These are phyloP conservation scores for Coelastrella sp. DNA, from an alignment of 139 green algal species.

Conservation along the genomic window DNA sequence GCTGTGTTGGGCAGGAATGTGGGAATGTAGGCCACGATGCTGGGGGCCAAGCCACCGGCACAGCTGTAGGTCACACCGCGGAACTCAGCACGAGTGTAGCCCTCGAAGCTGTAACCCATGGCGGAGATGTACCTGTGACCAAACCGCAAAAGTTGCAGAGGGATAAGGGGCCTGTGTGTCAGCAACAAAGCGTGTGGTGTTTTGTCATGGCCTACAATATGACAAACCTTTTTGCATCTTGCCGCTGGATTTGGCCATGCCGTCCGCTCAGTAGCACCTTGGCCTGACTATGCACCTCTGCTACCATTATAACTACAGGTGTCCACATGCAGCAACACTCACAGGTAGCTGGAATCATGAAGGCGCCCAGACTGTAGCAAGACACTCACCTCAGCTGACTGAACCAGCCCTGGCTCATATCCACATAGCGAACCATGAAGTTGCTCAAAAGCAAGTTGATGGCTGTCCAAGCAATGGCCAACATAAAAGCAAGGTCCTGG, in stretches of 20 bases:
- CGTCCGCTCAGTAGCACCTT: no score
- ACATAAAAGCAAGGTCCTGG: conserved; percentile 78
- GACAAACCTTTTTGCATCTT: no score
- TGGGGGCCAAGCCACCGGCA: conserved; percentile 50
- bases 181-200: no score
- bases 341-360: no score
- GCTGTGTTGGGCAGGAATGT: conserved; percentile 53
- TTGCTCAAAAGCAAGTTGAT: conserved; percentile 76
- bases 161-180: not conserved
- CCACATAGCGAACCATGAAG: conserved; percentile 68
- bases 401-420: conserved; percentile 52
- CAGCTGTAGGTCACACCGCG: conserved; percentile 49
- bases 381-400: conserved; percentile 40
- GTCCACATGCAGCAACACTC: no score
- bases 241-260: no score
- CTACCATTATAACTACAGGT: no score
- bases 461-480: conserved; percentile 73
- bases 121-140: conserved; percentile 51
- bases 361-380: not conserved
- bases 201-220: no score
- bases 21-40: conserved; percentile 43
- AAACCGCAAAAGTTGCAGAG: not conserved
- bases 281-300: no score
- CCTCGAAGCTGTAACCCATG: conserved; percentile 64
- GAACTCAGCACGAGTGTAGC: conserved; percentile 45